A percentile compares a stretch with the other conserved stretches of the same genome.
phyloP scores from a whole-genome alignment of 306 rosid genomes.

The Acacia crassicarpa region DNA sequence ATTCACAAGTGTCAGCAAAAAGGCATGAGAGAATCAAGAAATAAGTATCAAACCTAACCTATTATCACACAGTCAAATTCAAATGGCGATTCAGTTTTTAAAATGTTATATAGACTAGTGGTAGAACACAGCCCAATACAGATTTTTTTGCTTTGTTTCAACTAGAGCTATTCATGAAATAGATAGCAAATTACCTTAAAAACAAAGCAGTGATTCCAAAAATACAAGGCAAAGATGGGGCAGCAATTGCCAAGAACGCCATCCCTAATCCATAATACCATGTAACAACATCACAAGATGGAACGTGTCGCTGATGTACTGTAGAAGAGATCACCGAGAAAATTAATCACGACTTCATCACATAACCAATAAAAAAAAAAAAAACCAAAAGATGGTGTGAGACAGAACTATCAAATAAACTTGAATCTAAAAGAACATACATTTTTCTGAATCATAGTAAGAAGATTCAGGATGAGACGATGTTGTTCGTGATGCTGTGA shows the following conservation, averaged over 20 bases:
- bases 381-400: not conserved
- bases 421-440: constrained; percentile 42
- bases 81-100: not conserved
- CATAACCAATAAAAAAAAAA: not conserved
- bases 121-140: not conserved
- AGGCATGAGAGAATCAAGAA: not conserved
- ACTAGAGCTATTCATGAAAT: not conserved
- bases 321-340: constrained; percentile 27
- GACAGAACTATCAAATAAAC: constrained; percentile 12
- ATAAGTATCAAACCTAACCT: not conserved
- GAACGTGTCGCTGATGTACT: constrained; percentile 81
- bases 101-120: not conserved
- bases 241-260: constrained; percentile 81
- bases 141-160: not conserved
- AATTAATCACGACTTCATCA: constrained; percentile 5
- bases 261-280: constrained; percentile 84
- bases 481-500: constrained; percentile 49
- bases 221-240: constrained; percentile 84
- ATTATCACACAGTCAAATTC: not conserved
- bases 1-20: constrained; percentile 4
- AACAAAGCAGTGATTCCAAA: constrained; percentile 93
- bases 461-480: constrained; percentile 57
- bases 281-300: constrained; percentile 56
- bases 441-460: constrained; percentile 77
- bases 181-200: constrained; percentile 53